Evolutionary conservation across 202 grass and related monocot genomes (phyloP), one percentile per base, ranked within the genome.

Genomic region (Schoenoplectus tabernaemontani): DNA sequence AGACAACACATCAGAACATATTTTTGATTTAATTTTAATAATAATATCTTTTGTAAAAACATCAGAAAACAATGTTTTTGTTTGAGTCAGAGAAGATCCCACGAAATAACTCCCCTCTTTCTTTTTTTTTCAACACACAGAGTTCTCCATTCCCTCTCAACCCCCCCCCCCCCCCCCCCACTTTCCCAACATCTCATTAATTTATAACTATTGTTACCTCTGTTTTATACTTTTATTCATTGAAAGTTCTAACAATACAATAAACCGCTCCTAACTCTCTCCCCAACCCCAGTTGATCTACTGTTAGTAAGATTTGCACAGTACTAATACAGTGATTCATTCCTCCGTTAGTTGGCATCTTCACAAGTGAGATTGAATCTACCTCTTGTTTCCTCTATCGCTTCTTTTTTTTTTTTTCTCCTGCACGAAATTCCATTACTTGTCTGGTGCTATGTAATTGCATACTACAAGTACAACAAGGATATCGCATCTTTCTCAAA

Each of bases 171-270:
- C 28, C 54, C 12, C 13, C 26, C 42, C 32, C 36, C 17, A 17
- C 57, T 47, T 80, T 24, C 37, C 44, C 53, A 75, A 75, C 17
- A 59, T 34, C 70, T 68, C n/a, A 68, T 68, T 68, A 56, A 19
- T 54, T 34, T 36, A 56, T 36, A 51, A 75, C 15, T 33, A 54
- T 1, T 54, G 16, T 32, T 10, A 71, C 12, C n/a, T n/a, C n/a
- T n/a, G n/a, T n/a, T n/a, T n/a, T n/a, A n/a, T n/a, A n/a, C n/a
- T n/a, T n/a, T n/a, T n/a, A n/a, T n/a, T n/a, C n/a, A n/a, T n/a
- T n/a, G n/a, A n/a, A n/a, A n/a, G n/a, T n/a, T n/a, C n/a, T n/a
- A n/a, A n/a, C n/a, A n/a, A n/a, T n/a, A n/a, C n/a, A n/a, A n/a
- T n/a, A n/a, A n/a, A 23, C 32, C 56, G 8, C 44, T 68, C 43